Percentiles rank a stretch among this genome's conserved stretches.
phyloP scores from a whole-genome alignment of 768 basidiomycete species.

The Boletus insuetus region DNA sequence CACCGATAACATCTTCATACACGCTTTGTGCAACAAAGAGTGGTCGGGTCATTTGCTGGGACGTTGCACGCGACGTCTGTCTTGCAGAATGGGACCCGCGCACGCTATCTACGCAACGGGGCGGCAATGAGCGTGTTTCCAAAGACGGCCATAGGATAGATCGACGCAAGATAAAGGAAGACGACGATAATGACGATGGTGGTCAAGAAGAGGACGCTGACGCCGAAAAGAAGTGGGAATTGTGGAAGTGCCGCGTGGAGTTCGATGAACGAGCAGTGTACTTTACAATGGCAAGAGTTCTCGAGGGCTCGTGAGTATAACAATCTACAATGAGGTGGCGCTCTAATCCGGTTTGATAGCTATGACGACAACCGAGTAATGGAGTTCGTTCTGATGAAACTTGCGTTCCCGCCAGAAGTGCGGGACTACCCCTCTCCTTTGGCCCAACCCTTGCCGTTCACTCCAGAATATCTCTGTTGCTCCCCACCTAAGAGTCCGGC shows the following conservation, averaged over 20 bases:
- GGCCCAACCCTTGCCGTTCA: conserved; percentile 12
- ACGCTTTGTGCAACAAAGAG: conserved; percentile 76
- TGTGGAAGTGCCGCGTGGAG: conserved; percentile 79
- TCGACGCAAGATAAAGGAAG: conserved; percentile 7
- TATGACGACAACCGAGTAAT: conserved; percentile 62
- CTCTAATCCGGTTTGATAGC: conserved; percentile 28
- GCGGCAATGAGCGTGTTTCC: neutral
- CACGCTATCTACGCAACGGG: conserved; percentile 14
- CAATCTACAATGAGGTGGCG: neutral
- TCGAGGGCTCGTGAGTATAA: conserved; percentile 46
- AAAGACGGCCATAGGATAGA: conserved; percentile 10
- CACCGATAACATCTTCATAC: conserved; percentile 72
- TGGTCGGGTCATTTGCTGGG: conserved; percentile 77
- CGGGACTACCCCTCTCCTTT: conserved; percentile 31
- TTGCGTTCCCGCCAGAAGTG: conserved; percentile 53
- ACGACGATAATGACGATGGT: conserved; percentile 12
- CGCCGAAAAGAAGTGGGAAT: conserved; percentile 51
- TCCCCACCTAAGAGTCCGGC: conserved; percentile 27
- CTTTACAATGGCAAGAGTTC: conserved; percentile 71
- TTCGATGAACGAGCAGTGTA: conserved; percentile 69
- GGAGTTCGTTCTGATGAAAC: conserved; percentile 70
- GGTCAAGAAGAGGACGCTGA: conserved; percentile 1
- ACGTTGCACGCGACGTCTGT: conserved; percentile 57
- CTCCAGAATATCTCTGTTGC: conserved; percentile 11
- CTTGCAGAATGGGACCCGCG: conserved; percentile 68